These are phyloP conservation scores for Boletus rubropictus DNA, from an alignment of 768 basidiomycete species.

Conservation along the genomic window DNA sequence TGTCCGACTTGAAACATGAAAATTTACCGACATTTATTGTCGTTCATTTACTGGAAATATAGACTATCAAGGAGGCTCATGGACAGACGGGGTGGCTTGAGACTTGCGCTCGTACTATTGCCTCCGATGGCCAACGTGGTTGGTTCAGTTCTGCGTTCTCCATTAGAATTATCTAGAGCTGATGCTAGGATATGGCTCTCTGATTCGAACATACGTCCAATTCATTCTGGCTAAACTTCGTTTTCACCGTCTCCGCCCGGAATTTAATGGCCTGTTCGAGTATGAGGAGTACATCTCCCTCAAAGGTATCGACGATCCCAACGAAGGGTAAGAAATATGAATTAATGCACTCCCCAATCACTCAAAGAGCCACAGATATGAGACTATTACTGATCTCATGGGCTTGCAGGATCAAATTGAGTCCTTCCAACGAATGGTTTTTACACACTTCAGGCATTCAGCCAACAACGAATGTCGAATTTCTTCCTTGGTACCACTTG, in stretches of 20 bases:
- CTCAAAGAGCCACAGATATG: conserved; percentile 57
- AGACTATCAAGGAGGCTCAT: conserved; percentile 97
- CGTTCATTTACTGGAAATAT: conserved; percentile 12
- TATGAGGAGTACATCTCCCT: conserved; percentile 98
- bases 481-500: conserved; percentile 89
- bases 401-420: conserved; percentile 97
- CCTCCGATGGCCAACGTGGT: conserved; percentile 76
- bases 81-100: conserved; percentile 97
- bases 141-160: not conserved
- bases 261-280: conserved; percentile 98
- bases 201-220: conserved; percentile 94
- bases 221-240: conserved; percentile 93
- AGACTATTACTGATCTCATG: conserved; percentile 98
- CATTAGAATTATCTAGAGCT: conserved; percentile 2
- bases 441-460: conserved; percentile 87
- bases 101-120: conserved; percentile 89
- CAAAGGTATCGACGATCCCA: conserved; percentile 97
- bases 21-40: conserved; percentile 1
- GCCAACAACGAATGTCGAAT: conserved; percentile 97
- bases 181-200: conserved; percentile 73
- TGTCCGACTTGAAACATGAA: conserved; percentile 4
- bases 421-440: conserved; percentile 96
- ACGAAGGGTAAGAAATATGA: conserved; percentile 75
- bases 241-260: conserved; percentile 91
- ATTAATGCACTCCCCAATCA: conserved; percentile 1